Evolutionary conservation across 148 eudicot genomes (phyloP), one percentile per base, ranked within the genome.

Genomic region (Vaccinium myrtillus): DNA sequence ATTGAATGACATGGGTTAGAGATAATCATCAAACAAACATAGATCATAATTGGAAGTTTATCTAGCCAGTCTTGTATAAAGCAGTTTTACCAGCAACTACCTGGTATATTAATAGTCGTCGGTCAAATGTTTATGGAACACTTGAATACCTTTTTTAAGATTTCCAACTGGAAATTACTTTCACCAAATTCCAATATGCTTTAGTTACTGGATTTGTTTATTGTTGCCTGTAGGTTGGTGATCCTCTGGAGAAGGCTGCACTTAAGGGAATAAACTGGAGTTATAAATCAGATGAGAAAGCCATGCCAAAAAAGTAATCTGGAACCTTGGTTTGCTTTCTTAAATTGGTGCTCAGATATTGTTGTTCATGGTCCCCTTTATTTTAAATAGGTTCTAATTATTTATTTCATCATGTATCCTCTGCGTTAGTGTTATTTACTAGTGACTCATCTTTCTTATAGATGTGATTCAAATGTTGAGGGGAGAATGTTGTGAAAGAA

Each of bases 221-320:
- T 39, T 55, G 39, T 78, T 85, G 48, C 30, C 71, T 81, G 58
- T 86, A 97, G 99, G 99, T 97, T 81, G 99, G 99, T 79, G 99
- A 97, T 92, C 99, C 99, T 87, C 96, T 97, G 85, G 99, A 97
- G 87, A 97, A 97, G 90, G 99, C 99, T 89, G 98, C 99, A 63
- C 90, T 97, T 6, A 91, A 92, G 88, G 99, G 99, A 80, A 94
- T 97, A 85, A 95, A 97, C 55, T 97, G 99, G 99, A 89, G 88
- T 36, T 97, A 97, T 88, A 97, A 93, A 91, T 95, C 98, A 83
- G 99, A 97, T 89, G 99, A 97, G 89, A 97, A 95, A 89, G 98
- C 99, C 76, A 90, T 95, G 91, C 98, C 98, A 48, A 97, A 95
- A 87, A 97, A 93, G 99, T 97, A 92, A 92, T 93, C 84, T 77